A percentile compares a stretch with the other conserved stretches of the same genome.
Evolutionary conservation across 2,329 filamentous ascomycete genomes (phyloP).

Genomic region (Penicillium sp.): DNA sequence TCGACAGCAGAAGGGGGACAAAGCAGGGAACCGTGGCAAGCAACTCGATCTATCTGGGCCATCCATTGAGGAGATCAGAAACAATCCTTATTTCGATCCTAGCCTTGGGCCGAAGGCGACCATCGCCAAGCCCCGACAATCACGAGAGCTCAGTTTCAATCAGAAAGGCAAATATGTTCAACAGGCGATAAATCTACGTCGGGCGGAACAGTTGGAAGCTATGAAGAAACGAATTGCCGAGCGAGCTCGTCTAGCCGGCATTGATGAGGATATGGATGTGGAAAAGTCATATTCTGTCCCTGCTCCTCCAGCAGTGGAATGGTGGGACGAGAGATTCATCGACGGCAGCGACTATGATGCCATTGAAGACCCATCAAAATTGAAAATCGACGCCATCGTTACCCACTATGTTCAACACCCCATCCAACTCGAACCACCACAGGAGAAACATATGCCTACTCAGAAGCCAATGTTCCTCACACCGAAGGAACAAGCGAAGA

Average conservation of each 20-base stretch:
- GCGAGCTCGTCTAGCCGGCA: conserved; percentile 82
- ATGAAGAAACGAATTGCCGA: conserved; percentile 94
- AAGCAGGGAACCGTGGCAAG: not conserved
- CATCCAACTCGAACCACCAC: conserved; percentile 83
- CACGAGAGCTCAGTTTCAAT: conserved; percentile 83
- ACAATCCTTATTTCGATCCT: conserved; percentile 83
- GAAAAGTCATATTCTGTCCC: conserved; percentile 89
- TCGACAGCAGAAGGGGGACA: conserved; percentile 51
- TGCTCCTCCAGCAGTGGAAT: conserved; percentile 83
- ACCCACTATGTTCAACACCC: conserved; percentile 92
- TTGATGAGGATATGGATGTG: conserved; percentile 84
- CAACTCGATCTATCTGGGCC: conserved; percentile 60
- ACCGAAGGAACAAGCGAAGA: conserved; percentile 83
- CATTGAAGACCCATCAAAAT: conserved; percentile 62
- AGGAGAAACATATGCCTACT: conserved; percentile 76
- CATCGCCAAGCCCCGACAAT: conserved; percentile 63
- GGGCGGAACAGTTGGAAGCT: conserved; percentile 83
- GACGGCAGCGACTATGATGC: conserved; percentile 72
- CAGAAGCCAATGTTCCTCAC: conserved; percentile 93
- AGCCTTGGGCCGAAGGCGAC: conserved; percentile 61
- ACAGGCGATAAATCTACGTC: conserved; percentile 83
- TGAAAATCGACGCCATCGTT: conserved; percentile 76
- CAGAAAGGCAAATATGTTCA: conserved; percentile 96
- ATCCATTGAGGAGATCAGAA: conserved; percentile 58
- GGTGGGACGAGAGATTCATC: conserved; percentile 93